Percentiles rank a stretch among this genome's conserved stretches.
Conservation (phyloP, 2,329 filamentous ascomycete species). For the Coniochaeta ligniaria region DNA sequence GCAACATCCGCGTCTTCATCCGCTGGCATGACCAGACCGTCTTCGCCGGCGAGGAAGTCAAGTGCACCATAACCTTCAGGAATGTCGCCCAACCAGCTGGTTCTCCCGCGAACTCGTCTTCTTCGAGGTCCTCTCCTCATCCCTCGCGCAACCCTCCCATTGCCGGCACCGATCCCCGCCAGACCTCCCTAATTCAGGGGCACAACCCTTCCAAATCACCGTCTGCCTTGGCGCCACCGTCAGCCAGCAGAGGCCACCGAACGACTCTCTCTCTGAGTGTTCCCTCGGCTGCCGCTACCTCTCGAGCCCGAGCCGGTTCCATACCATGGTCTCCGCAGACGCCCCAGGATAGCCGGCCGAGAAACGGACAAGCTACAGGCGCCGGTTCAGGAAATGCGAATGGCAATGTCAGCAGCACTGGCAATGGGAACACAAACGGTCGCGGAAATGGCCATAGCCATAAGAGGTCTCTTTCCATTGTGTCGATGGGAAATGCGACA, state of each 20-base stretch:
- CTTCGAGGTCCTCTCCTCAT: conserved; percentile 12
- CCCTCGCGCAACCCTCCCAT: conserved; percentile 22
- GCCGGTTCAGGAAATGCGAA: conserved; percentile 13
- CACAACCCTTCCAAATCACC: conserved; percentile 28
- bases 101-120: conserved; percentile 13
- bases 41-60: conserved; percentile 92
- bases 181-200: conserved; percentile 34
- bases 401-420: conserved; percentile 5
- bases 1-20: conserved; percentile 91
- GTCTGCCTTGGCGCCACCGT: conserved; percentile 35
- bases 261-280: conserved; percentile 59
- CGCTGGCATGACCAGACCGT: conserved; percentile 91
- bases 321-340: conserved; percentile 32
- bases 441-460: conserved; percentile 48
- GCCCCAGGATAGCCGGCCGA: conserved; percentile 7
- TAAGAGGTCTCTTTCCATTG: conserved; percentile 72
- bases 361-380: conserved; percentile 14
- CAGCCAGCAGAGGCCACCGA: conserved; percentile 50
- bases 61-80: conserved; percentile 94
- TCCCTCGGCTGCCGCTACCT: conserved; percentile 30
- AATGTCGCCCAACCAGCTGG: conserved; percentile 54
- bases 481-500: conserved; percentile 60
- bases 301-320: conserved; percentile 37
- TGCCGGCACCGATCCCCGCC: conserved; percentile 27
- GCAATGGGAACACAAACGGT: conserved; percentile 10